Conservation (phyloP, 1,284 basidiomycete genomes). For the Apiotrichum domesticum region DNA sequence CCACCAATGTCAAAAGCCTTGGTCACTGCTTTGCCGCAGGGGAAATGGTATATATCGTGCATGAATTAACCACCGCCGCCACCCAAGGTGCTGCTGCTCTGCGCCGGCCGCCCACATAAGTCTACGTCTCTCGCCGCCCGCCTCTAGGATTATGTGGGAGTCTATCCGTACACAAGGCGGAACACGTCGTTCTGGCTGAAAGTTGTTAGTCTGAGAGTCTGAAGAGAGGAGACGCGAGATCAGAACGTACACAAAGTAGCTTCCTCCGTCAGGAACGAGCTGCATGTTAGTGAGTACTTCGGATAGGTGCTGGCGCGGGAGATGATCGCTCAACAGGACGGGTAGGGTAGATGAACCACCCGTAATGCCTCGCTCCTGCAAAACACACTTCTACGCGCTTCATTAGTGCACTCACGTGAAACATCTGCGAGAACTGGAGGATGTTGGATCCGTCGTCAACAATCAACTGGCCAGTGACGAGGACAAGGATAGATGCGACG, state of each 20-base stretch:
- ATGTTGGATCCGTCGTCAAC: slow-evolving; percentile 74
- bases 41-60: slow-evolving; percentile 10
- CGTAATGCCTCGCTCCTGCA: no score
- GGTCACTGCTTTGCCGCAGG: background rate
- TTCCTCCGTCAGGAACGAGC: slow-evolving; percentile 66
- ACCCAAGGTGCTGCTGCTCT: background rate
- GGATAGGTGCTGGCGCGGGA: no score
- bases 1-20: background rate
- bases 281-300: slow-evolving; percentile 13
- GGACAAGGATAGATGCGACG: slow-evolving; percentile 67
- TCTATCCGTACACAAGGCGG: slow-evolving; percentile 26
- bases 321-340: no score
- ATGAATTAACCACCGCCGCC: slow-evolving; percentile 7
- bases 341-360: no score
- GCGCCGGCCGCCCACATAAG: no score
- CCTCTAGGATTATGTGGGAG: background rate
- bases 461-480: slow-evolving; percentile 77
- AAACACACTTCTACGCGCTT: no score
- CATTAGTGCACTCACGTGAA: slow-evolving; percentile 55
- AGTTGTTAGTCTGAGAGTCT: background rate
- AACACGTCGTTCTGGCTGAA: slow-evolving; percentile 6
- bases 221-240: background rate
- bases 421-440: slow-evolving; percentile 83
- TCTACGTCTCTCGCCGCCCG: background rate
- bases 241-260: slow-evolving; percentile 65